Conservation (phyloP, 1,284 basidiomycete genomes). For the Wolfiporia cocos region DNA sequence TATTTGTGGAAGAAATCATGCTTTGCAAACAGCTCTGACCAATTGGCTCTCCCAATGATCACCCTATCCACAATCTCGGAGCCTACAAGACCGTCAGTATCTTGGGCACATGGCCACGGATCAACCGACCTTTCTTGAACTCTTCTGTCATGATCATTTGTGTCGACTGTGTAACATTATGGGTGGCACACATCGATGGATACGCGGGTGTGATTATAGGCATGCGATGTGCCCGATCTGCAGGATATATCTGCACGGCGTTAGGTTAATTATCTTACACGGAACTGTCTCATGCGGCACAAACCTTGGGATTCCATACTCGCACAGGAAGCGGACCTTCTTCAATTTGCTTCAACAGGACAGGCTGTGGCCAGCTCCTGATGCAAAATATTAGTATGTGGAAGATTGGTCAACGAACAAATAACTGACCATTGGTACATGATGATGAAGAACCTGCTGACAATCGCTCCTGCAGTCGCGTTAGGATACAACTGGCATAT, state of each 20-base stretch:
- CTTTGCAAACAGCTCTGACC: slow-evolving; percentile 90
- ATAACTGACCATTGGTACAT: slow-evolving; percentile 86
- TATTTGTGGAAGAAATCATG: slow-evolving; percentile 98
- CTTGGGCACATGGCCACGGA: neutral
- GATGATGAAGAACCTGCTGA: slow-evolving; percentile 95
- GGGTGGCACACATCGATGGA: slow-evolving; percentile 99
- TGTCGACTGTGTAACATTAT: slow-evolving; percentile 95
- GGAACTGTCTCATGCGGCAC: slow-evolving; percentile 8
- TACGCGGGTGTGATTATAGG: slow-evolving; percentile 99
- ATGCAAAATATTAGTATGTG: slow-evolving; percentile 8
- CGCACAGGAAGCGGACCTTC: slow-evolving; percentile 90
- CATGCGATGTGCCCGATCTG: slow-evolving; percentile 94
- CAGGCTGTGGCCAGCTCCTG: slow-evolving; percentile 97
- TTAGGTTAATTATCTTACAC: too few relatives aligned
- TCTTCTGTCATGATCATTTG: slow-evolving; percentile 97
- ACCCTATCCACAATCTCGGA: slow-evolving; percentile 93
- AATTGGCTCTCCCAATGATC: slow-evolving; percentile 77
- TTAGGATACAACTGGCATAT: slow-evolving; percentile 99
- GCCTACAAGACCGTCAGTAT: slow-evolving; percentile 36
- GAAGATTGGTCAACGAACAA: neutral
- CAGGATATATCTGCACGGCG: slow-evolving; percentile 91
- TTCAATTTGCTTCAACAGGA: slow-evolving; percentile 94
- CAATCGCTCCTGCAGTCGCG: slow-evolving; percentile 90
- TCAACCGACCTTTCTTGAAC: slow-evolving; percentile 76
- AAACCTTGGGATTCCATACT: slow-evolving; percentile 96